Evolutionary conservation across 2,329 filamentous ascomycete genomes (phyloP), one percentile per base, ranked within the genome.

Genomic region (Pseudogymnoascus sp.): DNA sequence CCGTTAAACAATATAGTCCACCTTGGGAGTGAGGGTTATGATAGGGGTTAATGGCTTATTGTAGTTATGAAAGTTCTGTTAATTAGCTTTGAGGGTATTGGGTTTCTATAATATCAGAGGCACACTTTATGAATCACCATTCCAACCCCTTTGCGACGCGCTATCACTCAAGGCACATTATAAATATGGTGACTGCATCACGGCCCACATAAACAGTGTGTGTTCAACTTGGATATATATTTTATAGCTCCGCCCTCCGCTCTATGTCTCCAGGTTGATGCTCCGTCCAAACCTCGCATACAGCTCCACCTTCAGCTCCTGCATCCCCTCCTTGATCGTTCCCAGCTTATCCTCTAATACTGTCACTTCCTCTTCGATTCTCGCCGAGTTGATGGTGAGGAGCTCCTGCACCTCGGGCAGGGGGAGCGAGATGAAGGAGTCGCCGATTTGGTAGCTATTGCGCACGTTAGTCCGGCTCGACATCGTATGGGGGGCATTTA

Each of bases 261-360:
- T 21, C 83, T 80, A 94, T 69, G 89, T 91, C 77, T 99, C 94
- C 68, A 97, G 81, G 77, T 99, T 99, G 80, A 99, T 99, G 75
- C 92, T 96, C 75, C 90, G 86, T 63, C 94, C 94, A 77, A 99
- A 99, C 66, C 95, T 86, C 35, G 92, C 92, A 77, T 99, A 99
- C 66, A 99, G 79, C 66, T 90, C 86, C 64, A 96, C 89, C 80
- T 99, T 99, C 67, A 99, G 81, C 74, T 89, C 82, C 66, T 86
- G 84, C 90, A 97, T 92, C 74, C 97, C 91, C 67, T 95, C 92
- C 63, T 88, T 87, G 61, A 96, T 82, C 2, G 81, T 81, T 62
- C 83, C 79, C 40, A 97, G 77, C 72, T 88, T 89, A 61, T 91
- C 89, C 76, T 97, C 92, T 62, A 97, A 77, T 65, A 77, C 80